phyloP scores from a whole-genome alignment of 2,329 filamentous ascomycete genomes.

The Colletotrichum caudatum region DNA sequence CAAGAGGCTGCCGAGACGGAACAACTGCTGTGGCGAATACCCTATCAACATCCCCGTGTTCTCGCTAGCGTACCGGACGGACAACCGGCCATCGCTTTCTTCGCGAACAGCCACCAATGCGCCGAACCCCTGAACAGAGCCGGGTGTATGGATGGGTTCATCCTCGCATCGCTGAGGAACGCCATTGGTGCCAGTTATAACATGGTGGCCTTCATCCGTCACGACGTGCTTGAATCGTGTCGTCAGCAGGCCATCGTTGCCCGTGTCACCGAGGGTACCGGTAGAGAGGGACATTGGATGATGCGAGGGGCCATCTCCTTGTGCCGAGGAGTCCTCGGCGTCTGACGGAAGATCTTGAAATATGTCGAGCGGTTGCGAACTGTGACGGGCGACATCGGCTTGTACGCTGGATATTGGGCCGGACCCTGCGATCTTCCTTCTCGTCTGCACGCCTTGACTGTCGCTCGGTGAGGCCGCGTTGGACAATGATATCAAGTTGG shows the following conservation, averaged over 20 bases:
- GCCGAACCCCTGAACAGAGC: slow-evolving; percentile 84
- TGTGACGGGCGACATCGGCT: slow-evolving; percentile 56
- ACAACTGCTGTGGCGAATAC: slow-evolving; percentile 81
- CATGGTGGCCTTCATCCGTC: slow-evolving; percentile 81
- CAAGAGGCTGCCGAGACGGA: slow-evolving; percentile 80
- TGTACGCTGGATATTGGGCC: slow-evolving; percentile 60
- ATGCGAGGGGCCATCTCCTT: slow-evolving; percentile 19
- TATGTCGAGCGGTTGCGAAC: slow-evolving; percentile 49
- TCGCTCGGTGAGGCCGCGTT: slow-evolving; percentile 42
- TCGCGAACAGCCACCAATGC: slow-evolving; percentile 80
- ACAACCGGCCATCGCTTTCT: slow-evolving; percentile 73
- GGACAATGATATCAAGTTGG: slow-evolving; percentile 20
- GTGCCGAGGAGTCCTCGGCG: slow-evolving; percentile 44
- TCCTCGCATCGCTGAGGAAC: slow-evolving; percentile 86
- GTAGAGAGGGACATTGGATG: background rate
- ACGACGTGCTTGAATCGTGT: slow-evolving; percentile 82
- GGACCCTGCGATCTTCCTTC: slow-evolving; percentile 52
- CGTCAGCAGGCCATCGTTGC: slow-evolving; percentile 63
- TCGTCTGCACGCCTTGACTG: slow-evolving; percentile 41
- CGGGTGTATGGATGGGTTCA: slow-evolving; percentile 89
- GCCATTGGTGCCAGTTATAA: slow-evolving; percentile 83
- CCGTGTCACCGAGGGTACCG: slow-evolving; percentile 12
- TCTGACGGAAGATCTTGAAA: slow-evolving; percentile 45
- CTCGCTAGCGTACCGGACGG: slow-evolving; percentile 82
- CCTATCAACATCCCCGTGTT: slow-evolving; percentile 82